phyloP scores from a whole-genome alignment of 1,284 basidiomycete genomes.

The Polyporus tsugae region DNA sequence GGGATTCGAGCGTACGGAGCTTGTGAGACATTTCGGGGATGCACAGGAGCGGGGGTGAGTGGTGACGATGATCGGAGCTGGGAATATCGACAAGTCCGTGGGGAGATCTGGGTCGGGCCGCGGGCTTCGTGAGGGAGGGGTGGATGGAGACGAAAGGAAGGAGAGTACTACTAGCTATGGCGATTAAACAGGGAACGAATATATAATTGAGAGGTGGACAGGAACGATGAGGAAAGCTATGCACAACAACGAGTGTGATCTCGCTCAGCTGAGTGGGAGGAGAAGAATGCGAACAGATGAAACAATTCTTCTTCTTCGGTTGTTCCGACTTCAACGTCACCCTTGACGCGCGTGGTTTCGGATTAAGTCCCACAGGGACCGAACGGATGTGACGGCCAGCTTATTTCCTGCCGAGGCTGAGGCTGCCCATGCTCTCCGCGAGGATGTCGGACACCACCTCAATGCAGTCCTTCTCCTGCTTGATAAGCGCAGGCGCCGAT shows the following conservation, averaged over 20 bases:
- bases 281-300: conserved; percentile 15
- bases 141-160: neutral
- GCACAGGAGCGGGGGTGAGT: neutral
- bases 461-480: conserved; percentile 19
- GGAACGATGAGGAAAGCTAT: conserved; percentile 8
- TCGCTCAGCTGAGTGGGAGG: conserved; percentile 10
- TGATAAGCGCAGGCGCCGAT: neutral
- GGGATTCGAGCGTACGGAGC: neutral
- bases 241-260: conserved; percentile 20
- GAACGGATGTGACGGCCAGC: neutral
- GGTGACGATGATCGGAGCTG: neutral
- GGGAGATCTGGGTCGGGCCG: neutral
- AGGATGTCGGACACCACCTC: conserved; percentile 50
- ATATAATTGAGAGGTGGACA: conserved; percentile 19
- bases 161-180: conserved; percentile 15
- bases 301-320: conserved; percentile 14
- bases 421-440: conserved; percentile 70
- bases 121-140: neutral
- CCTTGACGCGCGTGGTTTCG: neutral
- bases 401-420: conserved; percentile 60
- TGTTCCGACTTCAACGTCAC: neutral
- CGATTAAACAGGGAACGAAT: conserved; percentile 21
- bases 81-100: conserved; percentile 4
- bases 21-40: neutral
- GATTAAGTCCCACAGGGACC: neutral